Percentiles rank a stretch among this genome's conserved stretches.
phyloP scores from a whole-genome alignment of 2,329 filamentous ascomycete species.

The Tympanopsis confertula region DNA sequence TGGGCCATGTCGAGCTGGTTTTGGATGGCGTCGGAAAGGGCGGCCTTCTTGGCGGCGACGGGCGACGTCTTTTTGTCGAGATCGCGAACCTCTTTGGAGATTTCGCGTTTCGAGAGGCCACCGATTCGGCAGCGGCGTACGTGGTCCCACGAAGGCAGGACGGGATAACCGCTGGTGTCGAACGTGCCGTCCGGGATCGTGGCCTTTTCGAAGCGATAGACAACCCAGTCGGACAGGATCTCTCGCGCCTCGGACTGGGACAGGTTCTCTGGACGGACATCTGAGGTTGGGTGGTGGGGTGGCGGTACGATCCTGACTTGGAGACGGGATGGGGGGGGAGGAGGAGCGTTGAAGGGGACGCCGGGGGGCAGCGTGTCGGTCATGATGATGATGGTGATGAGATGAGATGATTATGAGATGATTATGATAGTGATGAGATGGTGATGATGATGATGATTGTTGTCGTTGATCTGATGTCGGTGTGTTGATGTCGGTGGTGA shows the following conservation, averaged over 20 bases:
- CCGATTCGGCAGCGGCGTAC: slow-evolving; percentile 17
- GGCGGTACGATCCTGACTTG: neutral
- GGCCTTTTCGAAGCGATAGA: slow-evolving; percentile 29
- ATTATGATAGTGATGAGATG: neutral
- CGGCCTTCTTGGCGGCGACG: slow-evolving; percentile 24
- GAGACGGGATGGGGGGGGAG: neutral
- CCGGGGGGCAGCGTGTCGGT: too few species aligned
- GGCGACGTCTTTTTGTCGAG: slow-evolving; percentile 19
- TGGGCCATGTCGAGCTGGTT: slow-evolving; percentile 28
- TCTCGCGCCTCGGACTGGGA: slow-evolving; percentile 25
- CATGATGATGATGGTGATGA: neutral
- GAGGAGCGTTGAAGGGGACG: too few species aligned
- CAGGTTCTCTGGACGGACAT: slow-evolving; percentile 22
- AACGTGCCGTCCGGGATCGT: slow-evolving; percentile 14
- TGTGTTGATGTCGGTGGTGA: neutral
- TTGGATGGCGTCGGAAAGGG: slow-evolving; percentile 21
- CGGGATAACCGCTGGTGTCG: slow-evolving; percentile 20
- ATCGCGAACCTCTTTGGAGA: slow-evolving; percentile 19
- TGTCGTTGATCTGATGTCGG: neutral
- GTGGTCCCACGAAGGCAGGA: slow-evolving; percentile 26
- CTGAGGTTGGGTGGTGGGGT: slow-evolving; percentile 12
- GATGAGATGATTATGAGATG: neutral
- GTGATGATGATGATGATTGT: neutral
- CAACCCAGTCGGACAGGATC: slow-evolving; percentile 24
- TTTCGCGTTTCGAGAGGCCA: slow-evolving; percentile 23